Evolutionary conservation across 768 basidiomycete genomes (phyloP).

Genomic region (Russula ochroleuca): DNA sequence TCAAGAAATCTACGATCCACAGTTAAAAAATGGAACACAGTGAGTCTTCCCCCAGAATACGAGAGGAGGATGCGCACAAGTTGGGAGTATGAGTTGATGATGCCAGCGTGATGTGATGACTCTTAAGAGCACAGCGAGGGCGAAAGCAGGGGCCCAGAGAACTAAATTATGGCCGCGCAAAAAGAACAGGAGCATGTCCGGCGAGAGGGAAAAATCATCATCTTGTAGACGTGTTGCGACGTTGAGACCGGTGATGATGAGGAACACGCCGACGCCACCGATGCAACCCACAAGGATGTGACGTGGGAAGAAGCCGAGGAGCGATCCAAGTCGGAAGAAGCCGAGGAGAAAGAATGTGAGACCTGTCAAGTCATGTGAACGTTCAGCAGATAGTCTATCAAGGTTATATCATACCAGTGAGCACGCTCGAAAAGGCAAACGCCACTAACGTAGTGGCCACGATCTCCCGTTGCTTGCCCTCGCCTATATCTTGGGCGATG

Average conservation of each 20-base stretch:
- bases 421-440: conserved; percentile 77
- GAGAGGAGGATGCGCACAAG: conserved; percentile 52
- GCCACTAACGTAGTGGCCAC: conserved; percentile 91
- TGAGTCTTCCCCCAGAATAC: background rate
- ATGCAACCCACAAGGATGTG: conserved; percentile 97
- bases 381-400: conserved; percentile 12
- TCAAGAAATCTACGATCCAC: conserved; percentile 59
- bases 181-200: conserved; percentile 66
- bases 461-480: conserved; percentile 61
- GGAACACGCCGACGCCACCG: conserved; percentile 92
- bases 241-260: conserved; percentile 84
- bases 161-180: conserved; percentile 55
- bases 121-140: conserved; percentile 70
- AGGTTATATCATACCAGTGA: conserved; percentile 61
- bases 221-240: conserved; percentile 81
- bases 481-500: conserved; percentile 69
- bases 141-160: conserved; percentile 78
- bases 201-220: conserved; percentile 64
- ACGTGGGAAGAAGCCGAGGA: conserved; percentile 94
- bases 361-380: conserved; percentile 38
- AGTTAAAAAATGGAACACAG: background rate
- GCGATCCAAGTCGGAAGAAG: conserved; percentile 69
- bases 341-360: conserved; percentile 86
- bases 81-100: conserved; percentile 89
- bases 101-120: conserved; percentile 73